Evolutionary conservation across 2,329 filamentous ascomycete species (phyloP).

Genomic region (Purpureocillium takamizusanense): DNA sequence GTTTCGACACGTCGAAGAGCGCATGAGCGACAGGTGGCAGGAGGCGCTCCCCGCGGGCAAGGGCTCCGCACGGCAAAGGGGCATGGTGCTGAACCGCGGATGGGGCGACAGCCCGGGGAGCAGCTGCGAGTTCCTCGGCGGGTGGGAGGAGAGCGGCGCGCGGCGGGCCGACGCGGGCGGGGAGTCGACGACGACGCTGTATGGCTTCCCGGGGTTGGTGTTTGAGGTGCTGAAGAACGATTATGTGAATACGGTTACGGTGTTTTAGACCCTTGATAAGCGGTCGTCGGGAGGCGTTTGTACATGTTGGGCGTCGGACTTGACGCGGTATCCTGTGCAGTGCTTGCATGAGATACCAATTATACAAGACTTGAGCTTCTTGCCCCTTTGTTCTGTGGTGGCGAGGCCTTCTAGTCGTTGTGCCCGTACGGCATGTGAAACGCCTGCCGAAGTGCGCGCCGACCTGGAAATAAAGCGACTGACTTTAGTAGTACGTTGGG

Average conservation of each 20-base stretch:
- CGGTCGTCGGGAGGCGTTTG: no score
- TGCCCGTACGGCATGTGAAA: no score
- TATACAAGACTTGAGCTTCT: no score
- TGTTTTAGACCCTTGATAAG: constrained; percentile 52
- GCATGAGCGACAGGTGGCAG: constrained; percentile 62
- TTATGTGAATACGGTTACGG: constrained; percentile 78
- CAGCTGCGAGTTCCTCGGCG: constrained; percentile 75
- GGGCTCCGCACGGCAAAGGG: constrained; percentile 44
- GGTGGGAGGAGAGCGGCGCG: constrained; percentile 68
- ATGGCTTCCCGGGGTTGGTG: constrained; percentile 85
- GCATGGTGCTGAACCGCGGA: constrained; percentile 86
- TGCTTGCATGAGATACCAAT: no score
- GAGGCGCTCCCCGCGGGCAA: constrained; percentile 49
- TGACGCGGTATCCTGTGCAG: no score
- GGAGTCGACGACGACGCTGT: constrained; percentile 69
- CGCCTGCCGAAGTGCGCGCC: no score
- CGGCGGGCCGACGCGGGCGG: constrained; percentile 45
- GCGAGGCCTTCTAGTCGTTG: no score
- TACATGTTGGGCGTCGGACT: no score
- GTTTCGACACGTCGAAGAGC: constrained; percentile 63
- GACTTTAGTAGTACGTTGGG: no score
- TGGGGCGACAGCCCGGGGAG: constrained; percentile 89
- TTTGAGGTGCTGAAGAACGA: constrained; percentile 96
- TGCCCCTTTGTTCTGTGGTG: no score
- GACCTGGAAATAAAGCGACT: no score